Base-by-base conservation (phyloP, 208 protist genomes). In the Lotmaria passim region DNA sequence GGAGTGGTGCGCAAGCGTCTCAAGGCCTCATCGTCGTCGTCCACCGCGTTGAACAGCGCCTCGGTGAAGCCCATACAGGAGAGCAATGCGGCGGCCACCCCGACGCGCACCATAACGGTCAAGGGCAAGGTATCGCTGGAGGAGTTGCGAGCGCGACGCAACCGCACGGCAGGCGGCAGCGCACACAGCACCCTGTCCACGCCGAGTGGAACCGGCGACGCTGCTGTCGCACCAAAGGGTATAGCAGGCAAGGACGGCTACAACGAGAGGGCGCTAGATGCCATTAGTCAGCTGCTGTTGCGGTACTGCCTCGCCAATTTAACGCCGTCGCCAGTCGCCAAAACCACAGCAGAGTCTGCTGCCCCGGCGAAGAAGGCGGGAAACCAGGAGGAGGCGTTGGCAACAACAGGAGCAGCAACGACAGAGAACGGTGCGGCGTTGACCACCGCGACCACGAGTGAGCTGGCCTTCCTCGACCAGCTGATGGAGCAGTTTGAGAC, bases 241-340 rank as follows among this genome's bases (percentile, higher is more conserved):
- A 36, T 19, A 41, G 10, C 0, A 19, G 56, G 21, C 38, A 11
- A n/a, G 33, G 56, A 68, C 23, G 60, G 79, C 39, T 67, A 70
- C 62, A 75, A 79, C 28, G 75, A 84, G 30, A 47, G 79, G 12
- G 70, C 70, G 4, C 21, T 83, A 12, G 82, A 91, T 12, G 79
- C 83, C n/a, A 80, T 91, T 36, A 88, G 82, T 23, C 51, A 66
- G 23, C 68, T 88, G 28, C 73, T 91, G 26, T 69, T 86, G 26
- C 56, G 74, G 24, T 91, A 91, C 76, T 91, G 82, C 58, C 41
- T 71, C 24, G 66, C 65, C 14, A 41, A 53, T 8, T 4, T 7
- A 10, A 11, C 52, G 1, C 3, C 24, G 34, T 14, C 53, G 5
- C 8, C 53, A 7, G 15, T 14, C 31, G 52, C 57, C 30, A 69